Base-by-base conservation (phyloP, 2,329 filamentous ascomycete genomes). In the Aspergillus fructus region DNA sequence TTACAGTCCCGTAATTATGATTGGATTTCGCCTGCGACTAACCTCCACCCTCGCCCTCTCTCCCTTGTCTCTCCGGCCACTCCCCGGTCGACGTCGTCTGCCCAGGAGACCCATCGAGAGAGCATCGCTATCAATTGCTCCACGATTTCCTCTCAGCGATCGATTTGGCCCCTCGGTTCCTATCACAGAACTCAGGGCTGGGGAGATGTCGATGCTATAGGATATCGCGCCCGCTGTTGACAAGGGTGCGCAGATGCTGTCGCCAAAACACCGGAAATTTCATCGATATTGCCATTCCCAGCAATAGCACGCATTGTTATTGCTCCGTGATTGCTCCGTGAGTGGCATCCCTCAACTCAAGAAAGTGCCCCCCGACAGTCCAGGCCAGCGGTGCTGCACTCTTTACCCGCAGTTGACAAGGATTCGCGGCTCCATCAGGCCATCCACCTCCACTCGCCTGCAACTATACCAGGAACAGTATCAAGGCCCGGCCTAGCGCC, bases 401-500 rank as follows among this genome's bases (percentile, higher is more conserved):
- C 39, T 53, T 46, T 53, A 53, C 23, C 51, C 42, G 42, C 51
- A 47, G 42, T 42, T 47, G 51, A 41, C 51, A 47, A 30, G 51
- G 51, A 53, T 53, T 47, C 50, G 51, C 51, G 51, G 51, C 51
- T 47, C 51, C 51, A 41, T 46, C 50, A 53, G 27, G 33, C 49
- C 45, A 49, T 45, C 27, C 27, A 30, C 43, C 43, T 17, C 13
- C 47, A 53, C 39, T 50, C 17, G 34, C 41, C 47, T 4, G 6
- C 53, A 33, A 37, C 59, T 59, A 63, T 45, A 37, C 61, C 53
- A 21, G 41, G 47, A 59, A 24, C 9, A 49, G 59, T 45, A 61
- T 51, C 46, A 52, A 37, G 46, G 50, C 61, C 59, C 51, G 30
- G n/a, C 12, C 34, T 48, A 48, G 51, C 34, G 43, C 41, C 17